A percentile compares a stretch with the other conserved stretches of the same genome.
Conservation (phyloP, 1,284 basidiomycete genomes). For the Coniophora puteana region DNA sequence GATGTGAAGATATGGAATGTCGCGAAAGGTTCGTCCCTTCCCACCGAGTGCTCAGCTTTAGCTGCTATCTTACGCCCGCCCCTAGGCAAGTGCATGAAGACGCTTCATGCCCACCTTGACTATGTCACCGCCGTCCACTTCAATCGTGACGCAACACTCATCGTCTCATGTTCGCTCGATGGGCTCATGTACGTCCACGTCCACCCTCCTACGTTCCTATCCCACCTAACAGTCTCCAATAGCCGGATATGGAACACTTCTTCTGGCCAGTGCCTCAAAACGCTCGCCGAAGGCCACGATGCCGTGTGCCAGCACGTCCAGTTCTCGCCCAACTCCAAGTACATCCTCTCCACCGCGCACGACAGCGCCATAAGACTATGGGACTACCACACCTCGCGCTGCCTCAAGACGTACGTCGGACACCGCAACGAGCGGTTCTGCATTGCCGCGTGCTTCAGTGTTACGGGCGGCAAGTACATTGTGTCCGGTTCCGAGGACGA, state of each 20-base stretch:
- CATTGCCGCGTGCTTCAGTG: slow-evolving; percentile 75
- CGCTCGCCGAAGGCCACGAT: slow-evolving; percentile 87
- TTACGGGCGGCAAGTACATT: slow-evolving; percentile 85
- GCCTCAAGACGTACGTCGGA: slow-evolving; percentile 87
- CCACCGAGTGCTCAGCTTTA: not conserved
- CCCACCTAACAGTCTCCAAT: slow-evolving; percentile 7
- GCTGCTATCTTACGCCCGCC: not conserved
- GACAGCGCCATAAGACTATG: slow-evolving; percentile 91
- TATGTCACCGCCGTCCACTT: slow-evolving; percentile 94
- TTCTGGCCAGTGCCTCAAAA: slow-evolving; percentile 94
- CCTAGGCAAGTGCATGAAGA: slow-evolving; percentile 76
- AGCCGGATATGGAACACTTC: slow-evolving; percentile 95
- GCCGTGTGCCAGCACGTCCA: slow-evolving; percentile 85
- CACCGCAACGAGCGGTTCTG: slow-evolving; percentile 81
- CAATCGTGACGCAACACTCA: slow-evolving; percentile 87
- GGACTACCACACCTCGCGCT: slow-evolving; percentile 91
- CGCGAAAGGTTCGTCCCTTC: slow-evolving; percentile 51
- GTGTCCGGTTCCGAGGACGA: slow-evolving; percentile 91
- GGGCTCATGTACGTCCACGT: slow-evolving; percentile 79
- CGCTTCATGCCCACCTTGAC: slow-evolving; percentile 89
- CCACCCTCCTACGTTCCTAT: slow-evolving; percentile 4
- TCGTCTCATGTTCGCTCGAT: slow-evolving; percentile 90
- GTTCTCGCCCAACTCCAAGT: slow-evolving; percentile 94
- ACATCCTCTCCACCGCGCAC: slow-evolving; percentile 88
- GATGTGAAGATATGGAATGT: slow-evolving; percentile 93